Conservation (phyloP, 148 eudicot species). For the Nepenthes gracilis region DNA sequence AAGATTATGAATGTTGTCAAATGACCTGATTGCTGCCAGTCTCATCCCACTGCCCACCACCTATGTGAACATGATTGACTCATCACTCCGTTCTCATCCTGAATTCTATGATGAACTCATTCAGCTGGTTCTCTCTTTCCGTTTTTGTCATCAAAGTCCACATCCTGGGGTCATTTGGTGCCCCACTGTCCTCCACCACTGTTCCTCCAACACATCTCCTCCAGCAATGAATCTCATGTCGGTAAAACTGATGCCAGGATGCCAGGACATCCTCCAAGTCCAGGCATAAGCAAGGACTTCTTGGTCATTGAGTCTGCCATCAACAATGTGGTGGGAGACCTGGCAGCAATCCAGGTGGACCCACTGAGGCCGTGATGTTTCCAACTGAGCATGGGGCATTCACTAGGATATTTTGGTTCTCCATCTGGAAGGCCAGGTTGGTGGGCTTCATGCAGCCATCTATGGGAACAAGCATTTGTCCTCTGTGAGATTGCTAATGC, state of each 20-base stretch:
- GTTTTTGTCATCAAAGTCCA: constrained; percentile 40
- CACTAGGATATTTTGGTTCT: constrained; percentile 54
- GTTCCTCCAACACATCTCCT: constrained; percentile 20
- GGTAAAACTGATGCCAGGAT: constrained; percentile 36
- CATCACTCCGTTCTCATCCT: constrained; percentile 26
- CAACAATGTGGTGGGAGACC: constrained; percentile 27
- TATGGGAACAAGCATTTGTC: constrained; percentile 47
- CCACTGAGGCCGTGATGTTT: constrained; percentile 54
- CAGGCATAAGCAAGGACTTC: constrained; percentile 55
- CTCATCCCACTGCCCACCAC: constrained; percentile 63
- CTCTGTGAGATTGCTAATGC: constrained; percentile 50
- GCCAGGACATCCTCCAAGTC: constrained; percentile 42
- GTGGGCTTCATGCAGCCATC: constrained; percentile 63
- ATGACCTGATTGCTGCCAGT: constrained; percentile 53
- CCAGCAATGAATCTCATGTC: constrained; percentile 44
- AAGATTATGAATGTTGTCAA: constrained; percentile 47
- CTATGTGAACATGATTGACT: constrained; percentile 33
- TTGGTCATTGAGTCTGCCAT: constrained; percentile 52
- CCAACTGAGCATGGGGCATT: constrained; percentile 73
- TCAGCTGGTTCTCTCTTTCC: constrained; percentile 44
- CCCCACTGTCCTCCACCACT: constrained; percentile 16
- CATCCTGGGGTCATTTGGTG: constrained; percentile 24
- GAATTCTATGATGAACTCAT: constrained; percentile 50
- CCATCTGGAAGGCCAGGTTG: constrained; percentile 39
- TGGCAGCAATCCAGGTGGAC: constrained; percentile 26